Evolutionary conservation across 208 protist genomes (phyloP), one percentile per base, ranked within the genome.

Genomic region (Herpetomonas tarakana): DNA sequence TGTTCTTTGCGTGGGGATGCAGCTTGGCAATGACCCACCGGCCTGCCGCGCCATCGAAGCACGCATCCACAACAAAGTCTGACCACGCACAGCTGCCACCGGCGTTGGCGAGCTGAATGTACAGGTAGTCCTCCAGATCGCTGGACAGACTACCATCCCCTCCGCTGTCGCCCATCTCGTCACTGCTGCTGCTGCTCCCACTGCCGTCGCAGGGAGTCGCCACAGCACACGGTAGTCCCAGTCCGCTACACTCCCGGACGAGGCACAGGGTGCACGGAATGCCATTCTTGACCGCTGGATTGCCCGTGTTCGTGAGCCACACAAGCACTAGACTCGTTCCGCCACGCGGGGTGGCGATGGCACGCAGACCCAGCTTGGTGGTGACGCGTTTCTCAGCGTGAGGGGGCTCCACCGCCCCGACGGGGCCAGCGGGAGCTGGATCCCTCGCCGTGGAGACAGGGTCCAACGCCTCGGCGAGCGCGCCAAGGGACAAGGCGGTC

Each of bases 61-160:
- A 72, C 16, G 68, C 88, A 41, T 84, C 72, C 11, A 92, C 84
- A 27, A 82, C 67, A 53, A 88, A 88, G 70, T 94, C 84, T 3
- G 84, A 91, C 88, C 88, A 94, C 38, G 71, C 88, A 52, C 74
- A 89, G 49, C 74, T 84, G 21, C 88, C 88, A 1, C 88, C 88
- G 16, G 75, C 75, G 59, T 94, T 94, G 19, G 78, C 88, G 16
- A 94, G 60, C 26, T 74, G 71, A 63, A 94, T 83, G 38, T 76
- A 84, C 39, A 94, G 64, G 22, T 74, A 47, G 28, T 85, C 66
- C 35, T 77, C 77, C 3, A 94, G 74, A 27, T 18, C 51, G 35
- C 52, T 65, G 41, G 54, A 58, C 0, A 9, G 27, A 58, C 65
- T 58, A 29, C 62, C 68, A 2, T 29, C 44, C 9, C 4, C 49